A percentile compares a stretch with the other conserved stretches of the same genome.
These are phyloP conservation scores for Forsythia suspensa DNA, from an alignment of 257 asterid species.

Conservation along the genomic window DNA sequence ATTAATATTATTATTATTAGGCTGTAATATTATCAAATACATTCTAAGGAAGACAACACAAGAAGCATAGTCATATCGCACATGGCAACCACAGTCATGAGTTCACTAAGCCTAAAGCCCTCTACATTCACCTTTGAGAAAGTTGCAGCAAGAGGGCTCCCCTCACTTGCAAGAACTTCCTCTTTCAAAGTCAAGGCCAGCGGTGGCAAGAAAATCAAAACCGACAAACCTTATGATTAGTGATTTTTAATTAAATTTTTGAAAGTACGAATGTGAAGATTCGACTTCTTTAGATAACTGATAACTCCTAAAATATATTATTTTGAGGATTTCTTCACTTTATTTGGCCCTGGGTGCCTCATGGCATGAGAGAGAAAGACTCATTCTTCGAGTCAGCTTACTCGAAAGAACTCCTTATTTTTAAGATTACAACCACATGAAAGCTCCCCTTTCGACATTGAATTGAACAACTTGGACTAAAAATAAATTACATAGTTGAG, in stretches of 20 bases:
- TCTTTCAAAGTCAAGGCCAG: conserved; percentile 59
- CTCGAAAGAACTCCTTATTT: no score
- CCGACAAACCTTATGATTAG: conserved; percentile 74
- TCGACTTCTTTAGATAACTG: no score
- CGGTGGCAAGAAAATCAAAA: conserved; percentile 68
- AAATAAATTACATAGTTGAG: no score
- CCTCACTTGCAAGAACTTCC: conserved; percentile 64
- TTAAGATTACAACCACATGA: no score
- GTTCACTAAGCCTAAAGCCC: not conserved
- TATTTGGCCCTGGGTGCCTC: no score
- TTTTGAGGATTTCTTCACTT: no score
- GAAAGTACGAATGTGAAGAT: not conserved
- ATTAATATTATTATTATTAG: not conserved
- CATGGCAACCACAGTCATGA: not conserved
- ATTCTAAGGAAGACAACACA: not conserved
- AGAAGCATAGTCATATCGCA: not conserved
- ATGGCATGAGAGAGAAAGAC: no score
- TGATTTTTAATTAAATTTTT: not conserved
- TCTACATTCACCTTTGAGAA: not conserved
- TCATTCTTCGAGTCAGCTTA: no score
- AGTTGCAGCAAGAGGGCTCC: conserved; percentile 41
- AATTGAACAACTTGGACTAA: no score
- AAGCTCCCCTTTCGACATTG: no score
- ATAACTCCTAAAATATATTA: no score
- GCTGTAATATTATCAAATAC: not conserved